Percentiles rank a stretch among this genome's conserved stretches.
Evolutionary conservation across 768 basidiomycete genomes (phyloP).

Genomic region (Arthromyces matolae): DNA sequence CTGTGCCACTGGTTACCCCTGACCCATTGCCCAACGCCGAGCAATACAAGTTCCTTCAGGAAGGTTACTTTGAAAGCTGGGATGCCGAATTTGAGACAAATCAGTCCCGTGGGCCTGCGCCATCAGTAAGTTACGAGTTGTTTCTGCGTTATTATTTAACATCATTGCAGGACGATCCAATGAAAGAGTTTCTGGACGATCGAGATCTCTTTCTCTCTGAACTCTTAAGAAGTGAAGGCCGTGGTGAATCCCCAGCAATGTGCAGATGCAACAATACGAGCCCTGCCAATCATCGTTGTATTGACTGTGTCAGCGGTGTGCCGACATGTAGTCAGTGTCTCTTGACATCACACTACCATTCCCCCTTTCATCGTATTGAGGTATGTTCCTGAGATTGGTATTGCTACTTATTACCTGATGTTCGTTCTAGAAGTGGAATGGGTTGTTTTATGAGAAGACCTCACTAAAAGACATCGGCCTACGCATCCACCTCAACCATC

Average conservation of each 20-base stretch:
- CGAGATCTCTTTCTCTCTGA: constrained; percentile 13
- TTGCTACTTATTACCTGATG: neutral
- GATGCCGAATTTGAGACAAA: no score
- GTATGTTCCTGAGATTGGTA: neutral
- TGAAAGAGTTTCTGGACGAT: constrained; percentile 1
- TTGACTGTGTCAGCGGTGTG: constrained; percentile 1
- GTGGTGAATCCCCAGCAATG: neutral
- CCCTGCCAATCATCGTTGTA: neutral
- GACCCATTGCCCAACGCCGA: no score
- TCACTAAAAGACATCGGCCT: constrained; percentile 16
- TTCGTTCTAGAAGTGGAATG: constrained; percentile 8
- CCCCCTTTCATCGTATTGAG: constrained; percentile 9
- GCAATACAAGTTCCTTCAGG: no score
- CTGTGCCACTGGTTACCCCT: no score
- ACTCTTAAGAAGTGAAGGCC: constrained; percentile 11
- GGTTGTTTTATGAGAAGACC: neutral
- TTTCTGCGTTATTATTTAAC: neutral
- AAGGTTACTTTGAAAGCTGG: no score
- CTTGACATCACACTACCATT: neutral
- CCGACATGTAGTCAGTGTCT: constrained; percentile 8
- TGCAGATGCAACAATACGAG: neutral
- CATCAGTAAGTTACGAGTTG: neutral
- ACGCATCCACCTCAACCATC: constrained; percentile 19
- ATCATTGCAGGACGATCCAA: constrained; percentile 8
- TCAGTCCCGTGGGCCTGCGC: no score